phyloP scores from a whole-genome alignment of 2,329 filamentous ascomycete genomes.

The Hymenoscyphus albidus region DNA sequence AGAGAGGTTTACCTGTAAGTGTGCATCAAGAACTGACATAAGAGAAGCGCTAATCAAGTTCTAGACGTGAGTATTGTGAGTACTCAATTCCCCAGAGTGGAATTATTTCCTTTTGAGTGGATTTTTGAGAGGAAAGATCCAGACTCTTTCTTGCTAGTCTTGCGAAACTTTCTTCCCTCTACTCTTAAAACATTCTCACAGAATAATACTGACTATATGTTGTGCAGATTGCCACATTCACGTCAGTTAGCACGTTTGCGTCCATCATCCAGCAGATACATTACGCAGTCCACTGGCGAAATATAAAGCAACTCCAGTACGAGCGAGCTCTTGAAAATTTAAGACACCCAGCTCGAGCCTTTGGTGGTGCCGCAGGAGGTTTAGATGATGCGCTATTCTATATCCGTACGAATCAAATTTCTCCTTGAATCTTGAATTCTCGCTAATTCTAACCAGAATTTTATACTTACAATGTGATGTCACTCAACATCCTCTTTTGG shows the following conservation, averaged over 20 bases:
- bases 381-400: slow-evolving; percentile 45
- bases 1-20: slow-evolving; percentile 33
- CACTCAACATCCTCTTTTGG: slow-evolving; percentile 46
- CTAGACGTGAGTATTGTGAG: slow-evolving; percentile 28
- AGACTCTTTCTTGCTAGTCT: too few relatives aligned
- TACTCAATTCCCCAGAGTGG: too few relatives aligned
- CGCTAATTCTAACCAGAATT: slow-evolving; percentile 39
- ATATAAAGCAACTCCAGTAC: slow-evolving; percentile 35
- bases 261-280: slow-evolving; percentile 34
- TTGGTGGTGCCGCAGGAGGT: slow-evolving; percentile 41
- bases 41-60: not conserved
- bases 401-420: slow-evolving; percentile 39
- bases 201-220: too few relatives aligned
- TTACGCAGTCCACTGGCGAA: slow-evolving; percentile 26
- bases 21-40: not conserved
- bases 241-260: slow-evolving; percentile 28
- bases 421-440: slow-evolving; percentile 10
- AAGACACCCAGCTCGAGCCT: slow-evolving; percentile 40
- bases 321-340: slow-evolving; percentile 36
- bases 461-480: slow-evolving; percentile 49
- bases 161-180: too few relatives aligned
- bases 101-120: too few relatives aligned
- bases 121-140: too few relatives aligned
- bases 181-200: too few relatives aligned
- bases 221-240: slow-evolving; percentile 24